Percentiles rank a stretch among this genome's conserved stretches.
Conservation (phyloP, 495 filamentous ascomycete species). For the Neurospora africana region DNA sequence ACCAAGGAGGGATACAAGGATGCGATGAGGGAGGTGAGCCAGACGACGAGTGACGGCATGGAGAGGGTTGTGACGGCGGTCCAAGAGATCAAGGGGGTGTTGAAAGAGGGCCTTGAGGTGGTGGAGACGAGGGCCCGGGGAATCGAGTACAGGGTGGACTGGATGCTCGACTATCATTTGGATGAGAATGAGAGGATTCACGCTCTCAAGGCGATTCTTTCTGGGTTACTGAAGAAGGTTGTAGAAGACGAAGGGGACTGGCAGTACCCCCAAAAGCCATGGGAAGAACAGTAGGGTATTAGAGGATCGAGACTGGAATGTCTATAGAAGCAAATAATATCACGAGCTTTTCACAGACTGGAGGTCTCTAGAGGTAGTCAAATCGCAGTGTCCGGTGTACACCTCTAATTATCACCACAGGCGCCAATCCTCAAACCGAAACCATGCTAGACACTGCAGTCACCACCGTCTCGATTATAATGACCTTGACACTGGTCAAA, state of each 20-base stretch:
- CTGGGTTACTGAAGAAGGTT: neutral
- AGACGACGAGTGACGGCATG: neutral
- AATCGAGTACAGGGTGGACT: neutral
- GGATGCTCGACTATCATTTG: neutral
- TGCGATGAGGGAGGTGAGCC: too few relatives aligned
- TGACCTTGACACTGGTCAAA: too few relatives aligned
- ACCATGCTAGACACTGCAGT: too few relatives aligned
- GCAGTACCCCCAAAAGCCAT: neutral
- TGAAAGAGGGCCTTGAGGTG: fast-evolving
- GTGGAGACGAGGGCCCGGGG: neutral
- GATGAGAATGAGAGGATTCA: neutral
- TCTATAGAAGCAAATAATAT: too few relatives aligned
- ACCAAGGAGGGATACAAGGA: too few relatives aligned
- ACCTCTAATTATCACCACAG: too few relatives aligned
- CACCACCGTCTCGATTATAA: too few relatives aligned
- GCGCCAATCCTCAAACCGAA: too few relatives aligned
- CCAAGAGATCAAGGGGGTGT: neutral
- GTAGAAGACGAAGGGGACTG: neutral
- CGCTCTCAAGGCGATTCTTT: neutral
- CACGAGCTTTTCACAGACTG: too few relatives aligned
- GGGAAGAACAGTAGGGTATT: neutral
- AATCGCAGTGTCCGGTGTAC: too few relatives aligned
- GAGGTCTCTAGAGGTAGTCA: too few relatives aligned
- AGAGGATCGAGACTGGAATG: too few relatives aligned
- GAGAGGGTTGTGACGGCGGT: neutral